Evolutionary conservation across 1,139 yeast genomes (phyloP).

Genomic region (Yamadazyma jaroonii): DNA sequence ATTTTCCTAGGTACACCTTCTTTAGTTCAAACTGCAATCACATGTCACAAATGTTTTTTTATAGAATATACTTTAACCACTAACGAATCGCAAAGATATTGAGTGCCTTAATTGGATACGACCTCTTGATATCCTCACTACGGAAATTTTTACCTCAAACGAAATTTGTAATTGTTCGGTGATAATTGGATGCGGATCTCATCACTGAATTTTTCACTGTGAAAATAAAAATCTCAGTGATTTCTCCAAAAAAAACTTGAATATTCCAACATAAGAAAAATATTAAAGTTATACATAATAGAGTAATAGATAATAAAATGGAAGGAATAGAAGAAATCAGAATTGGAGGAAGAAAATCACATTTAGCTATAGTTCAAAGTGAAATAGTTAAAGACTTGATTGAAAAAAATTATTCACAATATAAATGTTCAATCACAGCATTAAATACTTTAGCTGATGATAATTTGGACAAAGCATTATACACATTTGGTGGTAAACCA

Average conservation of each 20-base stretch:
- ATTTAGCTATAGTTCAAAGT: slow-evolving; percentile 83
- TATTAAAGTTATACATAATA: too few species aligned
- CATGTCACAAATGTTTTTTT: too few species aligned
- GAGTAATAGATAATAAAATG: not conserved
- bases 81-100: too few species aligned
- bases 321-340: slow-evolving; percentile 22
- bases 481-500: slow-evolving; percentile 93
- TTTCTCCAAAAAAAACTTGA: too few species aligned
- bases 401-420: slow-evolving; percentile 56
- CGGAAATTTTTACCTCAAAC: slow-evolving; percentile 1
- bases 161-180: not conserved
- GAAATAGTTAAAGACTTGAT: slow-evolving; percentile 67
- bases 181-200: slow-evolving; percentile 4
- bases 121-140: not conserved
- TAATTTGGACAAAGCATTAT: slow-evolving; percentile 78
- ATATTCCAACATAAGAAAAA: too few species aligned
- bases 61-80: too few species aligned
- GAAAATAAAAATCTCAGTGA: not conserved
- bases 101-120: not conserved
- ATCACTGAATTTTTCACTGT: not conserved
- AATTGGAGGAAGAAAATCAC: slow-evolving; percentile 89
- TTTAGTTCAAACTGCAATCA: too few species aligned
- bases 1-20: not conserved
- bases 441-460: slow-evolving; percentile 88
- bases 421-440: slow-evolving; percentile 67